phyloP scores from a whole-genome alignment of 2,329 filamentous ascomycete species.

The Harringtonia aguacate region DNA sequence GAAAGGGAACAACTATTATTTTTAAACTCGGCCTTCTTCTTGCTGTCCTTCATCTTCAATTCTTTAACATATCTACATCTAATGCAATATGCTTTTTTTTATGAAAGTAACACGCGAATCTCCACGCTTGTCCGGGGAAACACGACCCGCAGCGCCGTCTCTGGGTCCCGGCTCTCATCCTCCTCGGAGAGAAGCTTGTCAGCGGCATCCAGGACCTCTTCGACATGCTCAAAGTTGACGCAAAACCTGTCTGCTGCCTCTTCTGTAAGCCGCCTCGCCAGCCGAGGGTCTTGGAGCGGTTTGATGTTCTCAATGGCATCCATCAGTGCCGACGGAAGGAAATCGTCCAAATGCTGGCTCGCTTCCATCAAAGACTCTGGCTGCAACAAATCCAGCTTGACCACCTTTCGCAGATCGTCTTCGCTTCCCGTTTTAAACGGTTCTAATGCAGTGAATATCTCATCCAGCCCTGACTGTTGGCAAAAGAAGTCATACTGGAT shows the following conservation, averaged over 20 bases:
- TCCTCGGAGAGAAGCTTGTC: slow-evolving; percentile 23
- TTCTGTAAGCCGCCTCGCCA: slow-evolving; percentile 69
- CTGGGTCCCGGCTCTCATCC: slow-evolving; percentile 16
- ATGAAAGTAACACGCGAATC: slow-evolving; percentile 48
- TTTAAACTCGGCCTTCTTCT: too few relatives aligned
- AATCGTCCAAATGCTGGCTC: slow-evolving; percentile 75
- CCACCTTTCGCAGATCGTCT: slow-evolving; percentile 41
- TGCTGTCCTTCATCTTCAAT: neutral
- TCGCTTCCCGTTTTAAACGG: slow-evolving; percentile 23
- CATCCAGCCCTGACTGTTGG: slow-evolving; percentile 60
- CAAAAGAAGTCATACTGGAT: slow-evolving; percentile 66
- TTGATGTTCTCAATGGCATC: slow-evolving; percentile 79
- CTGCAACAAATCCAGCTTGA: slow-evolving; percentile 44
- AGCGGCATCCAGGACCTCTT: slow-evolving; percentile 34
- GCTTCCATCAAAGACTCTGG: slow-evolving; percentile 50
- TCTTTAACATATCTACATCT: neutral
- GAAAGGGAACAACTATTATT: too few relatives aligned
- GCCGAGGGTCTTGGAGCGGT: slow-evolving; percentile 56
- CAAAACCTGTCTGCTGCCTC: slow-evolving; percentile 78
- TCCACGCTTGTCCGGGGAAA: slow-evolving; percentile 52
- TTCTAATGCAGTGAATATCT: slow-evolving; percentile 48
- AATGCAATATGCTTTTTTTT: slow-evolving; percentile 7
- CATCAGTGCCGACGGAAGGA: slow-evolving; percentile 85
- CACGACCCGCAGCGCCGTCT: slow-evolving; percentile 25
- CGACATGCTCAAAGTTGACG: slow-evolving; percentile 61